These are phyloP conservation scores for Globisporangium echinulatum DNA, from an alignment of 352 stramenopile species.

Conservation along the genomic window DNA sequence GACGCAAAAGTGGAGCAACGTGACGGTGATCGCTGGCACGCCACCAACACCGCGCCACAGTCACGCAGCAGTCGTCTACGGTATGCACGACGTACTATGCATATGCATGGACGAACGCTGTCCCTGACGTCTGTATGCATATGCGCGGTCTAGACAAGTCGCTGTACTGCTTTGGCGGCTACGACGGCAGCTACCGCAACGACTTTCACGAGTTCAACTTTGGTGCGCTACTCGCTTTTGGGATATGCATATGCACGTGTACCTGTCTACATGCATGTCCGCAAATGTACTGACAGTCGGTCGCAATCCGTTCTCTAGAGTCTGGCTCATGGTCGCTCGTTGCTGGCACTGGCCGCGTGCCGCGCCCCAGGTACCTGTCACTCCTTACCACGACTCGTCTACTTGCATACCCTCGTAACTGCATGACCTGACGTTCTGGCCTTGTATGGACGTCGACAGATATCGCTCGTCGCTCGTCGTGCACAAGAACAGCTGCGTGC, in stretches of 20 bases:
- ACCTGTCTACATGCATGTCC: background rate
- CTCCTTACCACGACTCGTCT: too few species aligned
- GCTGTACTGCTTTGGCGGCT: slow-evolving; percentile 91
- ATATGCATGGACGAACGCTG: background rate
- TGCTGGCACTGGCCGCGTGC: slow-evolving; percentile 55
- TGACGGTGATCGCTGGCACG: slow-evolving; percentile 70
- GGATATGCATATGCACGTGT: background rate
- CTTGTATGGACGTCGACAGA: slow-evolving; percentile 14
- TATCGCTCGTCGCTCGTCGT: slow-evolving; percentile 90
- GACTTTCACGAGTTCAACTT: slow-evolving; percentile 98
- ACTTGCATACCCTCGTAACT: too few species aligned
- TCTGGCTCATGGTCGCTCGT: slow-evolving; percentile 87
- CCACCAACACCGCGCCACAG: slow-evolving; percentile 92
- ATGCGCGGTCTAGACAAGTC: slow-evolving; percentile 44
- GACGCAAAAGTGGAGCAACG: slow-evolving; percentile 74
- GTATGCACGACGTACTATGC: slow-evolving; percentile 14
- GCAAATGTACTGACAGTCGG: too few species aligned
- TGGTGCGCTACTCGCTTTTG: slow-evolving; percentile 20
- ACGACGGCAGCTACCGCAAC: slow-evolving; percentile 92
- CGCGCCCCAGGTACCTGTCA: slow-evolving; percentile 41
- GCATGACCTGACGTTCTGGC: too few species aligned
- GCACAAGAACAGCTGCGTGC: slow-evolving; percentile 89
- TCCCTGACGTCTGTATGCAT: background rate
- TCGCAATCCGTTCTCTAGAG: slow-evolving; percentile 26
- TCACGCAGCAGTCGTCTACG: slow-evolving; percentile 90